Percentiles rank a stretch among this genome's conserved stretches.
Conservation (phyloP, 805 yeast species). For the Metschnikowia baotianmanensis region DNA sequence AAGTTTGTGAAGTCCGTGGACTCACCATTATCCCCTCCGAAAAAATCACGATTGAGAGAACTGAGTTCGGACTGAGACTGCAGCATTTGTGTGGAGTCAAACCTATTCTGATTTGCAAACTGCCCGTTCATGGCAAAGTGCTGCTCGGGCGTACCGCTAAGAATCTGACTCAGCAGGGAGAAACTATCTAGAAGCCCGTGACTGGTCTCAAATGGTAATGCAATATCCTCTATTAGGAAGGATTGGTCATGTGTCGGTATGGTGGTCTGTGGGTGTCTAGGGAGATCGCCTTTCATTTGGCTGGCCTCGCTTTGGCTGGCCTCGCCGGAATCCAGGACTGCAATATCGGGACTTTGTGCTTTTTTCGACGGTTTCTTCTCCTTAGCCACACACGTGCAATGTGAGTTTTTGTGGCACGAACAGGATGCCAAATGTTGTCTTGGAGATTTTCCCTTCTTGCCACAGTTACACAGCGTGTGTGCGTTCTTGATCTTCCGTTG, state of each 20-base stretch:
- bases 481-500: slow-evolving; percentile 63
- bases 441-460: slow-evolving; percentile 46
- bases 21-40: too few species aligned
- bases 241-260: slow-evolving; percentile 7
- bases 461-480: slow-evolving; percentile 72
- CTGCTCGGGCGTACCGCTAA: not conserved
- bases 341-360: slow-evolving; percentile 4
- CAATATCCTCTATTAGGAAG: slow-evolving; percentile 31
- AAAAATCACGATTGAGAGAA: not conserved
- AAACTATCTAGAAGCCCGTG: slow-evolving; percentile 43
- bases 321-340: slow-evolving; percentile 8
- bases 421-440: slow-evolving; percentile 38
- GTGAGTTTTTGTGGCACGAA: slow-evolving; percentile 37
- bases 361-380: slow-evolving; percentile 20
- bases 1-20: too few species aligned
- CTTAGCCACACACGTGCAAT: slow-evolving; percentile 39
- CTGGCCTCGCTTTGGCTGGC: slow-evolving; percentile 6
- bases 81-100: not conserved
- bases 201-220: slow-evolving; percentile 31
- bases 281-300: not conserved
- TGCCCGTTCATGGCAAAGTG: not conserved
- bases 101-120: not conserved
- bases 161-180: slow-evolving; percentile 10
- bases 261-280: not conserved
- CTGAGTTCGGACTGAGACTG: not conserved